Evolutionary conservation across 768 basidiomycete species (phyloP).

Genomic region (Suillus placidus): DNA sequence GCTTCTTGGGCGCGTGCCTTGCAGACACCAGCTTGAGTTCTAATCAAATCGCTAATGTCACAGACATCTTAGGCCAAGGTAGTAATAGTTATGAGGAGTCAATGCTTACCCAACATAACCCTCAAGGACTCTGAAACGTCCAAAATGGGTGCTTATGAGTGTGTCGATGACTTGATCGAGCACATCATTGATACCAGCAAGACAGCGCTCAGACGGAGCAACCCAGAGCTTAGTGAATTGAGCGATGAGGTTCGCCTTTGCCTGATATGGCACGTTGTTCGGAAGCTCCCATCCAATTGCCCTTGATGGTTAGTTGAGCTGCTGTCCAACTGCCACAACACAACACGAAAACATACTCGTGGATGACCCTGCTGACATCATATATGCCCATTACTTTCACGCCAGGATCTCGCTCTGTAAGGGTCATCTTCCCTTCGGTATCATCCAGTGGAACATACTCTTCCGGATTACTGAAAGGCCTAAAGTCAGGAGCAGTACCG

Average conservation of each 20-base stretch:
- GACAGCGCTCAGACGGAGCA: slow-evolving; percentile 32
- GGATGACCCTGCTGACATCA: slow-evolving; percentile 38
- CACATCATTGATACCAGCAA: slow-evolving; percentile 34
- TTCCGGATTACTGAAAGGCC: slow-evolving; percentile 20
- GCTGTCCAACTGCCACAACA: neutral
- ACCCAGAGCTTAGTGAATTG: slow-evolving; percentile 35
- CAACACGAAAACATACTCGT: slow-evolving; percentile 25
- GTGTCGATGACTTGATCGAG: slow-evolving; percentile 32
- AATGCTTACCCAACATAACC: slow-evolving; percentile 38
- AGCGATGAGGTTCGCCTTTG: slow-evolving; percentile 34
- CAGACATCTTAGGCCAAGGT: slow-evolving; percentile 9
- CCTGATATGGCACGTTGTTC: slow-evolving; percentile 36
- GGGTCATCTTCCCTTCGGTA: slow-evolving; percentile 14
- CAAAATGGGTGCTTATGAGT: slow-evolving; percentile 40
- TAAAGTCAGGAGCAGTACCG: slow-evolving; percentile 40
- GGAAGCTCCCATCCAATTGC: slow-evolving; percentile 41
- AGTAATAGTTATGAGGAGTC: slow-evolving; percentile 1
- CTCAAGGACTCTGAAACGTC: slow-evolving; percentile 41
- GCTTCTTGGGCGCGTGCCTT: slow-evolving; percentile 25
- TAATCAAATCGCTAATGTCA: slow-evolving; percentile 30
- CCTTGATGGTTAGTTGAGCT: slow-evolving; percentile 20
- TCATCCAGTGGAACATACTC: slow-evolving; percentile 15
- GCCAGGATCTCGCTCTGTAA: slow-evolving; percentile 19
- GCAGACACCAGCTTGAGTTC: slow-evolving; percentile 29
- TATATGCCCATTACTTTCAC: slow-evolving; percentile 24